Percentiles rank a stretch among this genome's conserved stretches.
phyloP scores from a whole-genome alignment of 352 stramenopile species.

The Phytophthora quininea region DNA sequence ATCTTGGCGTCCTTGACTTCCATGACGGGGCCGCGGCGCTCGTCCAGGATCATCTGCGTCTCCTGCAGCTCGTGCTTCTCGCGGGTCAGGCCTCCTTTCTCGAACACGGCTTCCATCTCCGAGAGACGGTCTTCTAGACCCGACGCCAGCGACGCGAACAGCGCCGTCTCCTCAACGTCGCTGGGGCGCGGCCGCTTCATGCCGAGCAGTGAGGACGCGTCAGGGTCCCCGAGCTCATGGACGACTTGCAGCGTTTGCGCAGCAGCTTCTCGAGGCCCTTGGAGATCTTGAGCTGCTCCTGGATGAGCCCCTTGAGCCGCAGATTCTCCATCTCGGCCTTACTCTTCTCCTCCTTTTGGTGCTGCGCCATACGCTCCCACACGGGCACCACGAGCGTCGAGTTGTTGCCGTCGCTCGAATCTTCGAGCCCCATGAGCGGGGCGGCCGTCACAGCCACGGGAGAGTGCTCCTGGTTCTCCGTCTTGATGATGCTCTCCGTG shows the following conservation, averaged over 20 bases:
- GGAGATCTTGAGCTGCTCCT: conserved; percentile 64
- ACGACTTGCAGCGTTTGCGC: conserved; percentile 57
- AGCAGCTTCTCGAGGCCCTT: conserved; percentile 63
- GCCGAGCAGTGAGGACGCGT: conserved; percentile 24
- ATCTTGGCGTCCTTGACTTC: conserved; percentile 59
- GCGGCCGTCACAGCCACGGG: conserved; percentile 22
- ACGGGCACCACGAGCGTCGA: conserved; percentile 33
- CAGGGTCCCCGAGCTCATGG: conserved; percentile 31
- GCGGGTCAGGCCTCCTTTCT: conserved; percentile 39
- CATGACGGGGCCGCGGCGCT: conserved; percentile 50
- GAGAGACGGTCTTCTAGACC: conserved; percentile 39
- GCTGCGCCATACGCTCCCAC: conserved; percentile 69
- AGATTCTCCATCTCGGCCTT: conserved; percentile 78
- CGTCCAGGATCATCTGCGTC: conserved; percentile 59
- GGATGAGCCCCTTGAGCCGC: conserved; percentile 55
- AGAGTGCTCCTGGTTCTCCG: conserved; percentile 7
- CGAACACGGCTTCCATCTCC: conserved; percentile 50
- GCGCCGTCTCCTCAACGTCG: conserved; percentile 38
- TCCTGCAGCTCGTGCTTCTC: conserved; percentile 55
- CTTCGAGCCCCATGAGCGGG: conserved; percentile 20
- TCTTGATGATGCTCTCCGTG: conserved; percentile 11
- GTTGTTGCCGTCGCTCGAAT: conserved; percentile 8
- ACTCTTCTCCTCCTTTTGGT: conserved; percentile 72
- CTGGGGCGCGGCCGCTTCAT: conserved; percentile 36
- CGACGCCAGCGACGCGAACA: conserved; percentile 43